Evolutionary conservation across 2,329 filamentous ascomycete genomes (phyloP).

Genomic region (Ophioceras dolichostomum): DNA sequence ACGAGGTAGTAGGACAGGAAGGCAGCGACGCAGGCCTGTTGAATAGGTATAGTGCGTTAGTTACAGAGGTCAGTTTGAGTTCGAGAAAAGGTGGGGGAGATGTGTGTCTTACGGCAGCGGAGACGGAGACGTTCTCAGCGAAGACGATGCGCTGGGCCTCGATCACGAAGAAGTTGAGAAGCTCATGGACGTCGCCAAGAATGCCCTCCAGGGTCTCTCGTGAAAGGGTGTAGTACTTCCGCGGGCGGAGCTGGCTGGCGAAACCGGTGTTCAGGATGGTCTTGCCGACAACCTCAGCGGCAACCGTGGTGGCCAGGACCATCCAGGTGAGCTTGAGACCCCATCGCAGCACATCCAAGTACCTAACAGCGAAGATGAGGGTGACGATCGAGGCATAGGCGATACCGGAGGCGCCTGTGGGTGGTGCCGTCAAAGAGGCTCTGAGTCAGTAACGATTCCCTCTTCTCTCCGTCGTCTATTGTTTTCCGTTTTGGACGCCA

Average conservation of each 20-base stretch:
- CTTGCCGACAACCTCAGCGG: slow-evolving; percentile 51
- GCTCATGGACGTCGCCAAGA: slow-evolving; percentile 53
- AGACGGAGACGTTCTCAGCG: slow-evolving; percentile 52
- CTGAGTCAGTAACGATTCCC: slow-evolving; percentile 12
- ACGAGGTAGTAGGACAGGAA: slow-evolving; percentile 57
- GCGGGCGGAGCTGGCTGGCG: slow-evolving; percentile 52
- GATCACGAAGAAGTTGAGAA: slow-evolving; percentile 61
- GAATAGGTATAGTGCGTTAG: too few relatives aligned
- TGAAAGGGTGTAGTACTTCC: slow-evolving; percentile 54
- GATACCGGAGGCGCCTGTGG: slow-evolving; percentile 49
- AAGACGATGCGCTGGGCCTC: slow-evolving; percentile 58
- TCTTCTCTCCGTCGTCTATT: too few relatives aligned
- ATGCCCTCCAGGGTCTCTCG: slow-evolving; percentile 47
- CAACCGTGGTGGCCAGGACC: slow-evolving; percentile 45
- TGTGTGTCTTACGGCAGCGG: slow-evolving; percentile 39
- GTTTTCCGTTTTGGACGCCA: too few relatives aligned
- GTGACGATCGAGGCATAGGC: slow-evolving; percentile 46
- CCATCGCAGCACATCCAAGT: slow-evolving; percentile 55
- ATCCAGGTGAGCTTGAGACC: slow-evolving; percentile 54
- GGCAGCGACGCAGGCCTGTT: slow-evolving; percentile 43
- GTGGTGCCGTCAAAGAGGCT: neutral
- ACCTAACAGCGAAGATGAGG: slow-evolving; percentile 50
- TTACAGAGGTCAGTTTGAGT: too few relatives aligned
- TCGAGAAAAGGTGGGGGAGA: neutral
- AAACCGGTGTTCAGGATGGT: slow-evolving; percentile 47